phyloP scores from a whole-genome alignment of 179 eudicot species.

The Drosera spatulata region DNA sequence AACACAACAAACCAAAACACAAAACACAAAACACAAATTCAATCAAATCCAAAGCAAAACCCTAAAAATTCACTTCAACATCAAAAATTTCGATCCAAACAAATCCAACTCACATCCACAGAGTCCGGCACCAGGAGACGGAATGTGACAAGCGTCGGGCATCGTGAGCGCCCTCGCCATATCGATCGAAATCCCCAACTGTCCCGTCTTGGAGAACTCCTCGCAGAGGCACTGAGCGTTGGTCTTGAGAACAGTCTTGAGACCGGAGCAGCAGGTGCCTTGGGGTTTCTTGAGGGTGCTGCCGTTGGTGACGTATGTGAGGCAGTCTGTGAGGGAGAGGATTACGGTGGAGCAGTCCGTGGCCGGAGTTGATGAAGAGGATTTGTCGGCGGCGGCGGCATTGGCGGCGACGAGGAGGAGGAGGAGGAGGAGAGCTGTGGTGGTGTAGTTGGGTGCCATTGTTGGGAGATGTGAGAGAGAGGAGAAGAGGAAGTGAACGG shows the following conservation, averaged over 20 bases:
- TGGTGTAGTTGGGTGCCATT: too few relatives aligned
- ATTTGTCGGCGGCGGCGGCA: too few relatives aligned
- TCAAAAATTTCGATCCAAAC: too few relatives aligned
- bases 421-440: too few relatives aligned
- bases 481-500: too few relatives aligned
- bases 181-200: constrained; percentile 54
- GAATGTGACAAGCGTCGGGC: constrained; percentile 52
- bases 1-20: too few relatives aligned
- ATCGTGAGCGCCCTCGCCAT: constrained; percentile 47
- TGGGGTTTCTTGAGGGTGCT: constrained; percentile 43
- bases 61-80: too few relatives aligned
- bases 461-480: too few relatives aligned
- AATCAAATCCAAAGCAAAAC: too few relatives aligned
- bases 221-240: constrained; percentile 60
- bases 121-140: constrained; percentile 43
- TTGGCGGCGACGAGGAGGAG: too few relatives aligned
- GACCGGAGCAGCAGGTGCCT: constrained; percentile 55
- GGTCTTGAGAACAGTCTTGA: constrained; percentile 48
- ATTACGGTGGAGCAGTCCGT: constrained; percentile 59
- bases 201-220: constrained; percentile 47
- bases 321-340: constrained; percentile 48
- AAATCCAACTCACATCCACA: constrained; percentile 43
- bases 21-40: too few relatives aligned
- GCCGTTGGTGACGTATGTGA: constrained; percentile 45
- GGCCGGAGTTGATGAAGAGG: constrained; percentile 24